A percentile compares a stretch with the other conserved stretches of the same genome.
Evolutionary conservation across 148 eudicot genomes (phyloP).

Genomic region (Limonium bicolor): DNA sequence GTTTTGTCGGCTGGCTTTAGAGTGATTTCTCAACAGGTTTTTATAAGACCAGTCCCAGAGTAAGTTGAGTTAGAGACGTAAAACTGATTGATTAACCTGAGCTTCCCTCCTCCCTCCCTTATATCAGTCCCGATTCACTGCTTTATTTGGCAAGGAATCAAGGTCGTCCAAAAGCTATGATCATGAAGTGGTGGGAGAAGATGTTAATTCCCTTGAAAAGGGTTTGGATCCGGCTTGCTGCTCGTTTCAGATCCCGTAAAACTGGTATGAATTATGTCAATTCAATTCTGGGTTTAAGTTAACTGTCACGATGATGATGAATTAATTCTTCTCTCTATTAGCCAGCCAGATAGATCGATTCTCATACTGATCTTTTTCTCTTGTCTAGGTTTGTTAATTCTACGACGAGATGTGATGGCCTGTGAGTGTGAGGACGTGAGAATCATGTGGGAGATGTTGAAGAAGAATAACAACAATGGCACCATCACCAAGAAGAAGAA

Average conservation of each 20-base stretch:
- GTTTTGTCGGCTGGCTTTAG: no score
- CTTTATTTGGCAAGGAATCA: no score
- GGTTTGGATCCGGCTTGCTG: conserved; percentile 16
- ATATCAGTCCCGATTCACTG: no score
- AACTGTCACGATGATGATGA: not conserved
- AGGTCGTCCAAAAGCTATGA: no score
- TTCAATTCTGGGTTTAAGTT: not conserved
- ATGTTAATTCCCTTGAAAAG: conserved; percentile 15
- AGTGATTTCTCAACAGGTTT: no score
- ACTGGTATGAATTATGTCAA: conserved; percentile 6
- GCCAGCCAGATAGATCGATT: not conserved
- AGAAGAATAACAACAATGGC: no score
- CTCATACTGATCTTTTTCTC: not conserved
- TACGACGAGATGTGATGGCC: conserved; percentile 20
- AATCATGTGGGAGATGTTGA: conserved; percentile 36
- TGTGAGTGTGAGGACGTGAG: conserved; percentile 30
- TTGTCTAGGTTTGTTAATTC: conserved; percentile 13
- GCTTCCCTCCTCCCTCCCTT: no score
- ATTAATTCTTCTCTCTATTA: not conserved
- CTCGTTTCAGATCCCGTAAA: conserved; percentile 20
- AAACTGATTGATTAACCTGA: no score
- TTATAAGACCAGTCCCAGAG: no score
- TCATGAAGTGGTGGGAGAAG: conserved; percentile 19
- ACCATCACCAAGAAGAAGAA: no score
- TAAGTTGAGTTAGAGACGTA: no score